Evolutionary conservation across 2,329 filamentous ascomycete species (phyloP), one percentile per base, ranked within the genome.

Genomic region (Fusarium mangiferae): DNA sequence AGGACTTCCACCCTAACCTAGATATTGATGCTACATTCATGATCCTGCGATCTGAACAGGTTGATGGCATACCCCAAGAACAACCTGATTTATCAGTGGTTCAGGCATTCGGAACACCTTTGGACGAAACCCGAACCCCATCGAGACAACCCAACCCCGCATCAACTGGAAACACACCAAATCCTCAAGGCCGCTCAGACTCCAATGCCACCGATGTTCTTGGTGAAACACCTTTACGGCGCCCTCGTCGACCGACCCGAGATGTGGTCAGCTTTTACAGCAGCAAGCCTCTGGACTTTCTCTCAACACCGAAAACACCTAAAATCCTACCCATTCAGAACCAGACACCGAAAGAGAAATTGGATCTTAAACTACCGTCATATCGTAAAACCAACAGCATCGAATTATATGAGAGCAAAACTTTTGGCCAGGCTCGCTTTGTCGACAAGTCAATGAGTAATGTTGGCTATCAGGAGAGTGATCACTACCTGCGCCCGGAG

Each of bases 371-470:
- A 65, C 90, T 91, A 74, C 93, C 94, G 5, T 91, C 91, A 4
- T 95, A 92, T 79, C 90, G 93, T 63, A 90, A 90, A 78, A 92
- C 93, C n/a, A 91, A 94, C 77, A 91, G 93, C n/a, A 93, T 96
- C 75, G 87, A 91, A 64, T 85, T 92, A 33, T 95, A 94, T 73
- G 96, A 98, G 82, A 93, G 95, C 80, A 95, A 96, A 81, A 92
- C 91, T 4, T 91, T 93, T 72, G 94, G 94, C 46, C 93, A 96
- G 80, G 91, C 94, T 68, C 93, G 96, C 78, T 98, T 98, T 82
- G 95, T 98, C 52, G 96, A 98, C 82, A 95, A 96, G 80, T 93
- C 94, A 4, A 98, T 98, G 95, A 95, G 95, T 76, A 96, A 94
- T 78, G 93, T 98, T 52, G 96, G 96, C 58, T 98, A 98, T 80